Evolutionary conservation across 1,284 basidiomycete genomes (phyloP), one percentile per base, ranked within the genome.

Genomic region (Moesziomyces sp.): DNA sequence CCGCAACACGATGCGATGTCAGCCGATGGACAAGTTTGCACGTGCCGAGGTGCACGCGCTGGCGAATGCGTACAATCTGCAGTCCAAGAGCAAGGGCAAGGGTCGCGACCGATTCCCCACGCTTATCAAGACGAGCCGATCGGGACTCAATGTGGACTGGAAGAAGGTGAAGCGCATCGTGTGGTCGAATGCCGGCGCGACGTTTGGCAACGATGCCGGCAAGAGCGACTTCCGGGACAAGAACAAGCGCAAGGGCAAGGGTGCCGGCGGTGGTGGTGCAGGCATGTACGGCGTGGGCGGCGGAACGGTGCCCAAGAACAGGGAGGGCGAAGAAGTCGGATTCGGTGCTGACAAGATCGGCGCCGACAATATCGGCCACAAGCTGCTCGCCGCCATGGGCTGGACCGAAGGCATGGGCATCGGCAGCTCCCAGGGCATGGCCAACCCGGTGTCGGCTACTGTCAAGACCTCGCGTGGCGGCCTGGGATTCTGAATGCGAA

Each of bases 11-110:
- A 70, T 83, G 50, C 65, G 76, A 5, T 71, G 83, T 6, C 77
- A 82, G 23, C 74, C 82, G 3, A 83, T 84, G 81, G 79, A 78
- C 61, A 84, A 84, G 69, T 74, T 71, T 19, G 74, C 78, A 1
- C 77, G 82, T 40, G 81, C 81, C 13, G 72, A 80, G 57, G 81
- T 84, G 28, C 82, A 84, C 51, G 65, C 69, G 38, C 64, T 84
- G n/a, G 82, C 82, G 5, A 60, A 55, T 8, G 81, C 80, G 7
- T 83, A 83, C 68, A 50, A 59, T 8, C 56, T 84, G 49, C 70
- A 74, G 53, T 74, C 68, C 33, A 75, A 81, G 52, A 72, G 65
- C 38, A 75, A 63, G 42, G 82, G 82, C 19, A 75, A 70, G 5
- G 81, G 80, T 2, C 44, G 58, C 10, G 55, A 72, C 43, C 74